These are phyloP conservation scores for Aegle marmelos DNA, from an alignment of 345 rosid species.

Conservation along the genomic window DNA sequence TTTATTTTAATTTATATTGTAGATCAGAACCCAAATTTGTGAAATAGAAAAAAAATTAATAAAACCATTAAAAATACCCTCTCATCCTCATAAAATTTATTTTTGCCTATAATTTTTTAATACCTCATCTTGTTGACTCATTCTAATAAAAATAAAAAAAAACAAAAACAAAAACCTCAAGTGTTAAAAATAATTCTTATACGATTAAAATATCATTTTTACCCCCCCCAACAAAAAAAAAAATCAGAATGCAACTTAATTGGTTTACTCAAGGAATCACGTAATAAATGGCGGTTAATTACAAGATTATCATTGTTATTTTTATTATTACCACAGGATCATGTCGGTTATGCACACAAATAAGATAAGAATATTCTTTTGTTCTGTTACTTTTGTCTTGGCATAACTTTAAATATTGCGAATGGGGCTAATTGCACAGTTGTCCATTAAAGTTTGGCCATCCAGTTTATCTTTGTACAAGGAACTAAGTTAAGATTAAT, in stretches of 20 bases:
- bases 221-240: no score
- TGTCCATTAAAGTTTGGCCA: background rate
- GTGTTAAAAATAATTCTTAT: no score
- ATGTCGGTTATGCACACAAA: constrained; percentile 12
- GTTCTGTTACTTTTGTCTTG: constrained; percentile 8
- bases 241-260: background rate
- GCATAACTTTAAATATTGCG: background rate
- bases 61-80: no score
- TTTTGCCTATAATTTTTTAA: no score
- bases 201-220: no score
- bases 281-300: background rate
- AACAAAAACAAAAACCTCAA: no score
- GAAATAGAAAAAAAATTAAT: no score
- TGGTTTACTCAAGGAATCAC: background rate
- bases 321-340: background rate
- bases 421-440: background rate
- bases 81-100: no score
- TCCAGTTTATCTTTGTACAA: background rate
- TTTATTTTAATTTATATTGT: no score
- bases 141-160: no score
- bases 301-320: background rate
- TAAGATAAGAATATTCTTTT: constrained; percentile 18
- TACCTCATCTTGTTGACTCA: no score
- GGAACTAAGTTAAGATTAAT: background rate
- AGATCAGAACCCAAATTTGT: no score